Conservation (phyloP, 176 grass and related monocot genomes). For the Oryza meridionalis region DNA sequence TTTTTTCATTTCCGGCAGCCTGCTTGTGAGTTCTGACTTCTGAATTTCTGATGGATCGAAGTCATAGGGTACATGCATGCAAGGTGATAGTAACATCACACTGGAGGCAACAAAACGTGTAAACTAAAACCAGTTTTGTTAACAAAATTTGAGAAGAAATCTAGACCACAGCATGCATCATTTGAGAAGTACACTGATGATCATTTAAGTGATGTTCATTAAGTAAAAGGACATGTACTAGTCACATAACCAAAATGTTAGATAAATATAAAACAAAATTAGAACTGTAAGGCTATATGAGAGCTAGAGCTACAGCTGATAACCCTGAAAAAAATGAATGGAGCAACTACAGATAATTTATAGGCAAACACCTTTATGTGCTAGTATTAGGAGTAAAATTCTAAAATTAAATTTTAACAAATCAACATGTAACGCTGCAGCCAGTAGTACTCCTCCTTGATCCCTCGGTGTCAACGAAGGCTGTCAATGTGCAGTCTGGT, state of each 20-base stretch:
- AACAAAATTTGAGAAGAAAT: neutral
- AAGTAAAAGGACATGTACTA: too few relatives aligned
- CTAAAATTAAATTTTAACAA: too few relatives aligned
- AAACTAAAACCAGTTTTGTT: neutral
- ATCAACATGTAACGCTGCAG: too few relatives aligned
- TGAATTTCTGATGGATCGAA: constrained; percentile 1
- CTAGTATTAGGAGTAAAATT: too few relatives aligned
- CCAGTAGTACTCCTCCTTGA: neutral
- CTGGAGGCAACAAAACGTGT: neutral
- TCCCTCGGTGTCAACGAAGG: neutral
- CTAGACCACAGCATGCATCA: neutral
- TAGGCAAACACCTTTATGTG: too few relatives aligned
- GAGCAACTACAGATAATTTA: too few relatives aligned
- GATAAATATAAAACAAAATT: neutral
- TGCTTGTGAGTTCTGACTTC: neutral
- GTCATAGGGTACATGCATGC: neutral
- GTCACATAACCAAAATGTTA: neutral
- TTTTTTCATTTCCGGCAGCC: neutral
- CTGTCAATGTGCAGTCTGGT: neutral
- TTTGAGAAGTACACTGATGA: neutral
- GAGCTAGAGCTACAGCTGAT: too few relatives aligned
- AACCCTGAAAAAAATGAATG: too few relatives aligned
- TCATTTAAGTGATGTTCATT: too few relatives aligned
- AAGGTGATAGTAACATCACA: constrained; percentile 30
- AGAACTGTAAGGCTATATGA: neutral